Base-by-base conservation (phyloP, 257 asterid species). In the Plantago major region DNA sequence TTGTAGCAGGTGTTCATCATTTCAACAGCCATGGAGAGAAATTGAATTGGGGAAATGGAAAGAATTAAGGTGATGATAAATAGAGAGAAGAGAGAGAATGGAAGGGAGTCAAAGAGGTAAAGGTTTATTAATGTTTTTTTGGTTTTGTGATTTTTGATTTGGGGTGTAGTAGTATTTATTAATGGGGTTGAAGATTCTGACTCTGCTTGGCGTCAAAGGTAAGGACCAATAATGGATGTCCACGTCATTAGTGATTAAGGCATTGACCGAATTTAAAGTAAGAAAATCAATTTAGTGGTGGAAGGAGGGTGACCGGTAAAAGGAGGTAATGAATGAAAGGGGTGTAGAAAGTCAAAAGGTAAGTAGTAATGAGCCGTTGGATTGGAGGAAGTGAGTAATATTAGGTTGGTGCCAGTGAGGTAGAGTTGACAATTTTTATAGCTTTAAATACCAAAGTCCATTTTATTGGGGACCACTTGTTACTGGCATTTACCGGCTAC, bases 331-430 rank as follows among this genome's bases (percentile, higher is more conserved):
- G 62, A 22, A 42, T 58, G 55, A 46, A 48, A 10, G 14, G 30
- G 43, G n/a, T 26, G 7, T 55, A 70, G 5, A 81, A 85, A 85
- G 92, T 83, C 95, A 88, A 88, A 81, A 68, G 82, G 68, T 18
- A 11, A 60, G 26, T 22, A 22, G 74, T 74, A 69, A 79, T 79
- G 86, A 83, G 82, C 88, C 89, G 95, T 85, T 85, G 76, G 82
- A 78, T 81, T 18, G 58, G 48, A 67, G 42, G 33, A 10, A 12
- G 14, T 57, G 42, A 62, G 55, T 58, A 33, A 59, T 40, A 73
- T 37, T 40, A 5, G 80, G 79, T 67, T 72, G 80, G 75, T 69
- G 76, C 77, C 83, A 82, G 74, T 54, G 56, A 69, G 80, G 81
- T 53, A 60, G 76, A 69, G 78, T 74, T 79, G 78, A 82, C 82